phyloP scores from a whole-genome alignment of 805 yeast genomes.

The Myxozyma monticola region DNA sequence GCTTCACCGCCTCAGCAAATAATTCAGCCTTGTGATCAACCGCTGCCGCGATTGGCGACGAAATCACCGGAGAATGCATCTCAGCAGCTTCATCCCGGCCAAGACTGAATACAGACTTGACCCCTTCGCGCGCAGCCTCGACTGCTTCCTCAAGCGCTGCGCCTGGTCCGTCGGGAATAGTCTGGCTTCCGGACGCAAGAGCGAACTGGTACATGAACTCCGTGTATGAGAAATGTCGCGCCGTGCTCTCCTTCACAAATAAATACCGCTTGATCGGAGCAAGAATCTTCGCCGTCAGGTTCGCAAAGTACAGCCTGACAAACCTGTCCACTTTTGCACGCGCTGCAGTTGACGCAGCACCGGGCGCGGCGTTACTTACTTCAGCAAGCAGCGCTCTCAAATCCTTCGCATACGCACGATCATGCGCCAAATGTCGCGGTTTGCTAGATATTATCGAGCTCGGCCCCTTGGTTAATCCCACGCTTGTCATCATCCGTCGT shows the following conservation, averaged over 20 bases:
- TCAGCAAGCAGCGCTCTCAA: constrained; percentile 13
- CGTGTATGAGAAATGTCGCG: constrained; percentile 20
- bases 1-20: constrained; percentile 17
- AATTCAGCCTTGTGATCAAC: constrained; percentile 9
- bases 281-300: constrained; percentile 25
- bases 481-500: constrained; percentile 10
- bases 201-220: constrained; percentile 19
- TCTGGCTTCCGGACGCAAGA: constrained; percentile 1
- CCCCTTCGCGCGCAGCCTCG: background rate
- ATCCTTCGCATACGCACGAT: constrained; percentile 12
- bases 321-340: constrained; percentile 8
- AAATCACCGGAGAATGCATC: background rate
- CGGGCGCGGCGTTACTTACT: background rate
- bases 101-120: background rate
- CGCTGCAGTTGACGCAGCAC: background rate
- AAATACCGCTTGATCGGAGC: constrained; percentile 25
- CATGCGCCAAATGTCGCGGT: constrained; percentile 15
- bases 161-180: background rate
- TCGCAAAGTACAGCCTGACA: constrained; percentile 26
- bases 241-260: constrained; percentile 22
- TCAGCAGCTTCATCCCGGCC: background rate
- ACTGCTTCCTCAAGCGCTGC: background rate
- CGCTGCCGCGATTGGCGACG: background rate
- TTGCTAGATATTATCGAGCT: constrained; percentile 1
- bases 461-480: constrained; percentile 9